Evolutionary conservation across 441 rosid species (phyloP).

Genomic region (Euphorbia schlechtendalii): DNA sequence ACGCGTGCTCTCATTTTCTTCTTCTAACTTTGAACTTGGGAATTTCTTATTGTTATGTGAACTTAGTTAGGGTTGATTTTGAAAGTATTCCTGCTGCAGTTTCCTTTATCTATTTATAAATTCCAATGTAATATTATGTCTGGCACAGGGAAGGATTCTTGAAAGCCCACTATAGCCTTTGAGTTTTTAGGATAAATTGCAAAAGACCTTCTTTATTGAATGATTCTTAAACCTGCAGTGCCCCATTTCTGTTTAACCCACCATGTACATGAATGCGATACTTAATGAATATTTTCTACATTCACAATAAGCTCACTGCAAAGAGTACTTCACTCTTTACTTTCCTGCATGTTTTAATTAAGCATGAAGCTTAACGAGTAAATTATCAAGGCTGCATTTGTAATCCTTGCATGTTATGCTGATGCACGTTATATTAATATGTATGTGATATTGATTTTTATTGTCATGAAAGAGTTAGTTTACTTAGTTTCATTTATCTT

Average conservation of each 20-base stretch:
- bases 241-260: neutral
- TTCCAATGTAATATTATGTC: neutral
- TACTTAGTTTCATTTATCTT: neutral
- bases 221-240: neutral
- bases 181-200: neutral
- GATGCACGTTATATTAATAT: neutral
- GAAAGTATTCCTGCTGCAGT: neutral
- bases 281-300: slow-evolving; percentile 11
- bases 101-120: neutral
- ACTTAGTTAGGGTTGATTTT: neutral
- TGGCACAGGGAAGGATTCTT: neutral
- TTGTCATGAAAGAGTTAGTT: neutral
- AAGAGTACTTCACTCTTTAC: neutral
- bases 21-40: neutral
- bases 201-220: neutral
- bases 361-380: neutral
- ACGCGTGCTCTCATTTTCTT: neutral
- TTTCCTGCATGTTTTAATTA: neutral
- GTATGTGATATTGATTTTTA: neutral
- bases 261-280: neutral
- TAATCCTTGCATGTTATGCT: neutral
- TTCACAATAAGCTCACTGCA: slow-evolving; percentile 2
- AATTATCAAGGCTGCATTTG: neutral
- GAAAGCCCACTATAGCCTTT: neutral
- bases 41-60: neutral